A percentile compares a stretch with the other conserved stretches of the same genome.
Evolutionary conservation across 129 eudicot genomes (phyloP).

Genomic region (Logfia minima): DNA sequence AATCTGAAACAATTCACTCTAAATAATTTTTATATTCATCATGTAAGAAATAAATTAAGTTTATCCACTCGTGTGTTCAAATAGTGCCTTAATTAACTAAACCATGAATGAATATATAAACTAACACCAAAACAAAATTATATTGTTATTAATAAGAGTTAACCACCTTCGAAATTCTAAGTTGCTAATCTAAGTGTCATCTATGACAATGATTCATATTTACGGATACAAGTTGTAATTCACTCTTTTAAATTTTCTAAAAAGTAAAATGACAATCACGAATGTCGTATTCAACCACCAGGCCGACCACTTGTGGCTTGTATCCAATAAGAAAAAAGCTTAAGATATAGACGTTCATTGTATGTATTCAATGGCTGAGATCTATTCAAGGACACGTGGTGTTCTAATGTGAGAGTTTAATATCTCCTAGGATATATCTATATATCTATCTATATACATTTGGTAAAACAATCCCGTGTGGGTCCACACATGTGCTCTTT

Average conservation of each 20-base stretch:
- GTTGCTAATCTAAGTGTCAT: neutral
- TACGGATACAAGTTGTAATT: neutral
- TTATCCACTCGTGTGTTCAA: too few relatives aligned
- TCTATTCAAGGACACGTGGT: neutral
- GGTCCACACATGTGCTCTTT: neutral
- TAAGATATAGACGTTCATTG: slow-evolving; percentile 8
- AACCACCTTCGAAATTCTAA: neutral
- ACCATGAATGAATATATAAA: neutral
- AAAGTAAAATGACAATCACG: neutral
- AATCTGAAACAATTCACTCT: too few relatives aligned
- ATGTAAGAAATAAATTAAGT: too few relatives aligned
- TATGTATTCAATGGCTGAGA: slow-evolving; percentile 5
- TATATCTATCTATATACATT: too few relatives aligned
- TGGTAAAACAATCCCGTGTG: neutral
- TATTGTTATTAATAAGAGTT: neutral
- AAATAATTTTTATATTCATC: too few relatives aligned
- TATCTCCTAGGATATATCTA: slow-evolving; percentile 1
- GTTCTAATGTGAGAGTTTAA: neutral
- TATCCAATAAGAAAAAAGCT: slow-evolving; percentile 36
- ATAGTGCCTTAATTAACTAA: neutral
- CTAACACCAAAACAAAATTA: too few relatives aligned
- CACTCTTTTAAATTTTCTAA: neutral
- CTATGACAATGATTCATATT: neutral
- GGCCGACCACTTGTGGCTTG: slow-evolving; percentile 31
- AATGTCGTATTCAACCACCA: slow-evolving; percentile 22